Evolutionary conservation across 2,329 filamentous ascomycete species (phyloP).

Genomic region (Podosphaera fusca): DNA sequence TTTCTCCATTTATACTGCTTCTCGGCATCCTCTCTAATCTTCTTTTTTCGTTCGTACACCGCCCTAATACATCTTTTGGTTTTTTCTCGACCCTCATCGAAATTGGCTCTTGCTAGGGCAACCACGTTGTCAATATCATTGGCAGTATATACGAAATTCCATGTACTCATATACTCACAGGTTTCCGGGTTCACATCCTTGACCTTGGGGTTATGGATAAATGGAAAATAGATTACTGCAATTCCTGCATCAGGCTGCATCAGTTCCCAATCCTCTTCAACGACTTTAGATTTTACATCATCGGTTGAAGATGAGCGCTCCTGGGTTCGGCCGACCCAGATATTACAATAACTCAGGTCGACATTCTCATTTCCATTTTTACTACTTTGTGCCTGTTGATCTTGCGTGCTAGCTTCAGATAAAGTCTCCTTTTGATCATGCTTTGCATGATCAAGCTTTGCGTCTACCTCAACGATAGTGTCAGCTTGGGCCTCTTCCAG

Average conservation of each 20-base stretch:
- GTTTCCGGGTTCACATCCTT: slow-evolving; percentile 61
- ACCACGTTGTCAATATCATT: slow-evolving; percentile 76
- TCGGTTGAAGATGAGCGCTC: slow-evolving; percentile 37
- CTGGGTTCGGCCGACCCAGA: slow-evolving; percentile 76
- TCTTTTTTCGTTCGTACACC: slow-evolving; percentile 83
- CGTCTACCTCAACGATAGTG: slow-evolving; percentile 30
- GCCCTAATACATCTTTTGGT: slow-evolving; percentile 60
- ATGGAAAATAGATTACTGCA: slow-evolving; percentile 72
- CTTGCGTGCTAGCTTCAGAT: slow-evolving; percentile 13
- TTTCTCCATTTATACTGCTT: slow-evolving; percentile 20
- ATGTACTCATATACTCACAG: slow-evolving; percentile 77
- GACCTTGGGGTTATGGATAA: slow-evolving; percentile 61
- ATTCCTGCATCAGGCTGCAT: slow-evolving; percentile 64
- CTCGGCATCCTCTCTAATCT: slow-evolving; percentile 32
- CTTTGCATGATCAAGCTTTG: slow-evolving; percentile 39
- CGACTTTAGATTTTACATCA: slow-evolving; percentile 24
- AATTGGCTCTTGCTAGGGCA: slow-evolving; percentile 65
- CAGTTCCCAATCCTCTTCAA: slow-evolving; percentile 43
- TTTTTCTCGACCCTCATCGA: slow-evolving; percentile 55
- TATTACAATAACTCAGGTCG: slow-evolving; percentile 75
- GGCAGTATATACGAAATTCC: slow-evolving; percentile 93
- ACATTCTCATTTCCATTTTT: slow-evolving; percentile 20
- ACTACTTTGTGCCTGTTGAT: slow-evolving; percentile 5
- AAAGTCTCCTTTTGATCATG: slow-evolving; percentile 20
- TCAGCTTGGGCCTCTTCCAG: slow-evolving; percentile 44